Conservation (phyloP, 2,329 filamentous ascomycete species). For the Plectosphaerella cucumerina region DNA sequence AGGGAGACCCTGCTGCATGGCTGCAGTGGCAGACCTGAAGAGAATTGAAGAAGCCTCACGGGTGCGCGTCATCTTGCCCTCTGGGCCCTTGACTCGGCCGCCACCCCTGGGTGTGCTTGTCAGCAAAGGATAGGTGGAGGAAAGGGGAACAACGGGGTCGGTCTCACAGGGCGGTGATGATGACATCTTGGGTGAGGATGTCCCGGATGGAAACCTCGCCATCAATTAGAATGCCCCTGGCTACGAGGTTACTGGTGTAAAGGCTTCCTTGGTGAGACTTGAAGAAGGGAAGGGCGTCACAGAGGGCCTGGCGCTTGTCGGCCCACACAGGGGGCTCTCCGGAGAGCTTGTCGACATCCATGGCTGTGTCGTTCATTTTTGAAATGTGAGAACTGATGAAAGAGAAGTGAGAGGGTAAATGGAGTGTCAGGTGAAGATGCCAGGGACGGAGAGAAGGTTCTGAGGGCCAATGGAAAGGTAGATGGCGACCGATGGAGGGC, state of each 20-base stretch:
- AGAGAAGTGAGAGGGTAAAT: neutral
- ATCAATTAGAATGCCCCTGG: slow-evolving; percentile 56
- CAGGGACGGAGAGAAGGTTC: too few species aligned
- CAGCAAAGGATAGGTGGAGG: slow-evolving; percentile 10
- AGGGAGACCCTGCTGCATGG: slow-evolving; percentile 40
- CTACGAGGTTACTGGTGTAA: slow-evolving; percentile 46
- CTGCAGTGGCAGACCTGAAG: slow-evolving; percentile 25
- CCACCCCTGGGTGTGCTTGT: slow-evolving; percentile 47
- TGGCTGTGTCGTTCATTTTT: too few species aligned
- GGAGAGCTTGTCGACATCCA: too few species aligned
- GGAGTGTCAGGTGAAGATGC: too few species aligned
- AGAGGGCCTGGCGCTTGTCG: slow-evolving; percentile 53
- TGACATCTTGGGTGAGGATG: slow-evolving; percentile 53
- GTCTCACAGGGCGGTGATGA: slow-evolving; percentile 62
- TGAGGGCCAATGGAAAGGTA: too few species aligned
- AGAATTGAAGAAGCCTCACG: slow-evolving; percentile 33
- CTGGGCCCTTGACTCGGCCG: slow-evolving; percentile 38
- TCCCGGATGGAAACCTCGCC: slow-evolving; percentile 49
- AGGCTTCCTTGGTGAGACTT: slow-evolving; percentile 55
- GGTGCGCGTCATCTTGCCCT: slow-evolving; percentile 38
- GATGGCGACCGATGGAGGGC: too few species aligned
- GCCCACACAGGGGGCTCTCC: slow-evolving; percentile 42
- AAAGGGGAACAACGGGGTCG: too few species aligned
- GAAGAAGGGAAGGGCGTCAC: slow-evolving; percentile 61
- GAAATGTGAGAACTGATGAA: too few species aligned